Conservation (phyloP, 257 asterid species). For the Coffea eugenioides region DNA sequence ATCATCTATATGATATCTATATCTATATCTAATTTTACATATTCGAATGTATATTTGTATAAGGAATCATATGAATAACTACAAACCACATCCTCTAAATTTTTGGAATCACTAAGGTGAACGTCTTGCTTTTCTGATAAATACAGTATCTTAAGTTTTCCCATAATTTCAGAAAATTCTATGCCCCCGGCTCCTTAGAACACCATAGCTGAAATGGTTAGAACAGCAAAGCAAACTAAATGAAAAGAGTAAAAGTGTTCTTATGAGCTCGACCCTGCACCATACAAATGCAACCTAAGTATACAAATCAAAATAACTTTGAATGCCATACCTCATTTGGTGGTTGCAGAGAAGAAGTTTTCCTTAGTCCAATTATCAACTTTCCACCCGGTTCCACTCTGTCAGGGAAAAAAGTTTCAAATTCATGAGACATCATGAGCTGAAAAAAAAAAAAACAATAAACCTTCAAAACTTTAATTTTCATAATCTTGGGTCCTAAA, state of each 20-base stretch:
- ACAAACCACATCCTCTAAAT: too few species aligned
- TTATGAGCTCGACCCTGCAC: not conserved
- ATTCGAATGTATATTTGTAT: too few species aligned
- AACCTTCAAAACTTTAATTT: not conserved
- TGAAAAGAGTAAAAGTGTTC: not conserved
- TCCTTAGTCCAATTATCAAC: conserved; percentile 64
- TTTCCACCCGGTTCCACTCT: conserved; percentile 62
- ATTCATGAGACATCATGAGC: conserved; percentile 1
- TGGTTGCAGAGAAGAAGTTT: conserved; percentile 28
- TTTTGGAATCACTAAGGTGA: too few species aligned
- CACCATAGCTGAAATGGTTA: not conserved
- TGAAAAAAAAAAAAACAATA: not conserved
- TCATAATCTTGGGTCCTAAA: not conserved
- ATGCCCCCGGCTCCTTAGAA: not conserved
- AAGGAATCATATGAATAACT: too few species aligned
- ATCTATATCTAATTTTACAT: too few species aligned
- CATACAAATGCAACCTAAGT: not conserved
- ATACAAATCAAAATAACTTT: not conserved
- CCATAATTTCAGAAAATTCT: not conserved
- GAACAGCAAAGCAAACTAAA: not conserved
- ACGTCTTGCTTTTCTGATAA: too few species aligned
- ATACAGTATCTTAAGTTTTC: too few species aligned
- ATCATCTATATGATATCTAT: too few species aligned
- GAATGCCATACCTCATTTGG: conserved; percentile 11
- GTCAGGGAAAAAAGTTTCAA: not conserved